Conservation (phyloP, 2,329 filamentous ascomycete species). For the Penicillium vulpinum region DNA sequence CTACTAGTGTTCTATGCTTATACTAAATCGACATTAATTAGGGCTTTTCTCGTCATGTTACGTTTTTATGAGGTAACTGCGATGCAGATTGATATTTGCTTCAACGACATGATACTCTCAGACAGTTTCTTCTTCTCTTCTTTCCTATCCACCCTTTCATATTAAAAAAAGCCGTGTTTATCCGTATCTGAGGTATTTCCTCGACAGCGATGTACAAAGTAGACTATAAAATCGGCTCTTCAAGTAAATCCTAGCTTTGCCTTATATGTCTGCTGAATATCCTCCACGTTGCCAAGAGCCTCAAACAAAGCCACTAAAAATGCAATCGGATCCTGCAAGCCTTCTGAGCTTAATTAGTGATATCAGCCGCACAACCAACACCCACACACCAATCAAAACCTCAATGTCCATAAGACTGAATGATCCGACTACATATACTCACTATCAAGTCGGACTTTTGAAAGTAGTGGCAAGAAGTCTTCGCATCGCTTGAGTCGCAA, state of each 20-base stretch:
- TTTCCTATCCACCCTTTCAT: too few relatives aligned
- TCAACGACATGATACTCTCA: not conserved
- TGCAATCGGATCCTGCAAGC: fast-evolving
- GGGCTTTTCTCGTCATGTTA: not conserved
- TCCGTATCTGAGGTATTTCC: too few relatives aligned
- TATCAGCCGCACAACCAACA: not conserved
- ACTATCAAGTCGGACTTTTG: not conserved
- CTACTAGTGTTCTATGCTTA: not conserved
- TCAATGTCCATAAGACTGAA: not conserved
- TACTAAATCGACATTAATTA: not conserved
- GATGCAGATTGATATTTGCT: not conserved
- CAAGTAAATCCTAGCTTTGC: not conserved
- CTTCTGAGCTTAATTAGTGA: not conserved
- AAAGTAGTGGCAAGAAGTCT: not conserved
- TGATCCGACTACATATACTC: not conserved
- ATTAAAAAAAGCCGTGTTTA: too few relatives aligned
- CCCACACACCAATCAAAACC: not conserved
- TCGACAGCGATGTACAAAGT: too few relatives aligned
- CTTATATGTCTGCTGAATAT: not conserved
- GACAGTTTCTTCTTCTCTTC: too few relatives aligned
- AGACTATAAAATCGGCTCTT: not conserved
- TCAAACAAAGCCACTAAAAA: not conserved
- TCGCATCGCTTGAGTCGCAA: not conserved
- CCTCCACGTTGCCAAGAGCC: not conserved
- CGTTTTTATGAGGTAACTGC: not conserved